Evolutionary conservation across 768 basidiomycete genomes (phyloP).

Genomic region (Wakefieldia striispora): DNA sequence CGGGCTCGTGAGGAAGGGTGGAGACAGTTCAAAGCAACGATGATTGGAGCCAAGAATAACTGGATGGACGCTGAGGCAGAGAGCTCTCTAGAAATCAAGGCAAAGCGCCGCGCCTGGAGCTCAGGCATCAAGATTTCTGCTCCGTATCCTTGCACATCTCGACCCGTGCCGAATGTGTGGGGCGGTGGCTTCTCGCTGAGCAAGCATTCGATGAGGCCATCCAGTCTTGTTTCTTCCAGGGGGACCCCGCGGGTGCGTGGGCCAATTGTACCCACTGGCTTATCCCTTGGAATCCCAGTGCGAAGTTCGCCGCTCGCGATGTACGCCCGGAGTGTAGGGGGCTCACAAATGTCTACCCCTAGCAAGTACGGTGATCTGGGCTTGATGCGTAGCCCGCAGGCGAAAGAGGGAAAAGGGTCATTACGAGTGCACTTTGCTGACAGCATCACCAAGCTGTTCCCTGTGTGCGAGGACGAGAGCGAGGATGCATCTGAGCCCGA

Average conservation of each 20-base stretch:
- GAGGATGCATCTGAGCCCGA: conserved; percentile 34
- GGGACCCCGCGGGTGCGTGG: conserved; percentile 5
- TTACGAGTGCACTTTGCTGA: conserved; percentile 19
- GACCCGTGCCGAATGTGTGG: conserved; percentile 16
- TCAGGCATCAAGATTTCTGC: conserved; percentile 45
- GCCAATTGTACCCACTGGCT: conserved; percentile 31
- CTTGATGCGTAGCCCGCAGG: conserved; percentile 11
- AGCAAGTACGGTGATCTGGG: conserved; percentile 20
- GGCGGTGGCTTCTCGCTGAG: conserved; percentile 2
- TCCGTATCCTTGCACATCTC: conserved; percentile 14
- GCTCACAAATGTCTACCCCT: conserved; percentile 26
- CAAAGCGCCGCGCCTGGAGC: conserved; percentile 66
- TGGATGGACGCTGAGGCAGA: conserved; percentile 30
- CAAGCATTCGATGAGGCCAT: conserved; percentile 9
- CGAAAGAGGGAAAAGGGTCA: conserved; percentile 12
- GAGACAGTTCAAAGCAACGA: conserved; percentile 35
- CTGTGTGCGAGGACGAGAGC: conserved; percentile 30
- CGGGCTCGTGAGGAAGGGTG: conserved; percentile 41
- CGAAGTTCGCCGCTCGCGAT: conserved; percentile 50
- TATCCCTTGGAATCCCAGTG: conserved; percentile 51
- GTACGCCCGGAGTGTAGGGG: conserved; percentile 39
- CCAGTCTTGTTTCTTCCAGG: conserved; percentile 18
- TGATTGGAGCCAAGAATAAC: conserved; percentile 19
- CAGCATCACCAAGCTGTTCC: conserved; percentile 24
- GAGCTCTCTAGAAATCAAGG: conserved; percentile 51